Evolutionary conservation across 2,329 filamentous ascomycete species (phyloP).

Genomic region (Xylariales sp.): DNA sequence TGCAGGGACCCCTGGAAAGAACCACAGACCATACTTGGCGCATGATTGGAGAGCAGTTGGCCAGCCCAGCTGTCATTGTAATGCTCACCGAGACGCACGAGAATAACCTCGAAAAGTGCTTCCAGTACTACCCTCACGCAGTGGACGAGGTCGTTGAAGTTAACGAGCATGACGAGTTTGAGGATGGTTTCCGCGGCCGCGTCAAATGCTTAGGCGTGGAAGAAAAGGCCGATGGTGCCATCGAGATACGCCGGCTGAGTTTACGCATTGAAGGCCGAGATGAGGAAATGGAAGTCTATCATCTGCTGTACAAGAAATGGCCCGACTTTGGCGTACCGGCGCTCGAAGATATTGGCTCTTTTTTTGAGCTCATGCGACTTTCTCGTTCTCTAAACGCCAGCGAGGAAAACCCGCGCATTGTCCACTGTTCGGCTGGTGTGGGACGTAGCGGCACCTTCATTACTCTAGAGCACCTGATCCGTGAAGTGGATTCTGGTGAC

Average conservation of each 20-base stretch:
- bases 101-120: constrained; percentile 75
- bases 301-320: constrained; percentile 84
- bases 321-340: constrained; percentile 84
- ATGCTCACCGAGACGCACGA: constrained; percentile 94
- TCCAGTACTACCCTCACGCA: constrained; percentile 73
- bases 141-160: constrained; percentile 49
- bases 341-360: constrained; percentile 60
- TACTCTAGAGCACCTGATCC: constrained; percentile 84
- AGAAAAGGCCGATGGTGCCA: constrained; percentile 52
- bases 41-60: constrained; percentile 81
- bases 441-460: constrained; percentile 95
- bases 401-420: constrained; percentile 68
- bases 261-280: constrained; percentile 45
- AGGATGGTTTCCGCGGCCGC: constrained; percentile 62
- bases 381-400: constrained; percentile 55
- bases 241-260: constrained; percentile 71
- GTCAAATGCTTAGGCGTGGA: constrained; percentile 62
- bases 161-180: constrained; percentile 61
- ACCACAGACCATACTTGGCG: constrained; percentile 86
- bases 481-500: constrained; percentile 73
- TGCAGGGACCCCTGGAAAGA: constrained; percentile 79
- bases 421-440: constrained; percentile 88
- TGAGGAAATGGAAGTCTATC: constrained; percentile 55
- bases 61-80: constrained; percentile 74
- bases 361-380: constrained; percentile 66